phyloP scores from a whole-genome alignment of 352 stramenopile genomes.

The Phytophthora lateralis region DNA sequence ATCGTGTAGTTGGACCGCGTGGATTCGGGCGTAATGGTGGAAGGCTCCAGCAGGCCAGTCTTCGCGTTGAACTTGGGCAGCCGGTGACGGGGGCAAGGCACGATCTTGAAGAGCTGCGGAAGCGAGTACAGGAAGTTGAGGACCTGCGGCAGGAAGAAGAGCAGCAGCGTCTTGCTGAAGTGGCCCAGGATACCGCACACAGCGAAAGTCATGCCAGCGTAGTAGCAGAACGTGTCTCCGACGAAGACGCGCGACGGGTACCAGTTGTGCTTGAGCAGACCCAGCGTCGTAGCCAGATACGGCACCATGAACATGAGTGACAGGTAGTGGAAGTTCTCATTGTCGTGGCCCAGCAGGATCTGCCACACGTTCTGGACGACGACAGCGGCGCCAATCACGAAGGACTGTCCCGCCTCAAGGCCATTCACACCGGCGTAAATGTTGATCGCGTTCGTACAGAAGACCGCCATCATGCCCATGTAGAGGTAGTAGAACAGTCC shows the following conservation, averaged over 20 bases:
- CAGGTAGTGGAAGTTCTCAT: conserved; percentile 93
- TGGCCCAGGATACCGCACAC: conserved; percentile 96
- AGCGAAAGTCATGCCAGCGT: conserved; percentile 98
- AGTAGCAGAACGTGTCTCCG: conserved; percentile 99
- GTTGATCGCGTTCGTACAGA: conserved; percentile 99
- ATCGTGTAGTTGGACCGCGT: conserved; percentile 89
- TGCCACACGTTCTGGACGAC: conserved; percentile 96
- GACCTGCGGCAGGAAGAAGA: conserved; percentile 98
- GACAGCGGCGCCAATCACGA: conserved; percentile 93
- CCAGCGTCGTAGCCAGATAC: conserved; percentile 94
- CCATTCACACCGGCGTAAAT: conserved; percentile 99
- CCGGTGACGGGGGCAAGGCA: conserved; percentile 97
- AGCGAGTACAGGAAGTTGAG: conserved; percentile 99
- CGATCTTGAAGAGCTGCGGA: conserved; percentile 97
- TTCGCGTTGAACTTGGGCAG: conserved; percentile 95
- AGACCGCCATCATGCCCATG: conserved; percentile 99
- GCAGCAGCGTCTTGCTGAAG: conserved; percentile 98
- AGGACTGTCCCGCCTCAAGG: conserved; percentile 95
- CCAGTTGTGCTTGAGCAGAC: conserved; percentile 97
- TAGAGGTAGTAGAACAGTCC: conserved; percentile 97
- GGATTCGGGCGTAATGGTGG: conserved; percentile 88
- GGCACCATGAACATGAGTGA: conserved; percentile 97
- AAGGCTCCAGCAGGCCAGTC: conserved; percentile 93
- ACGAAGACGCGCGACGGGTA: conserved; percentile 98
- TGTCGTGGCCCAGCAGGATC: conserved; percentile 86